Evolutionary conservation across 192 early-diverging fungal species (phyloP).

Genomic region (Coemansia sp.): DNA sequence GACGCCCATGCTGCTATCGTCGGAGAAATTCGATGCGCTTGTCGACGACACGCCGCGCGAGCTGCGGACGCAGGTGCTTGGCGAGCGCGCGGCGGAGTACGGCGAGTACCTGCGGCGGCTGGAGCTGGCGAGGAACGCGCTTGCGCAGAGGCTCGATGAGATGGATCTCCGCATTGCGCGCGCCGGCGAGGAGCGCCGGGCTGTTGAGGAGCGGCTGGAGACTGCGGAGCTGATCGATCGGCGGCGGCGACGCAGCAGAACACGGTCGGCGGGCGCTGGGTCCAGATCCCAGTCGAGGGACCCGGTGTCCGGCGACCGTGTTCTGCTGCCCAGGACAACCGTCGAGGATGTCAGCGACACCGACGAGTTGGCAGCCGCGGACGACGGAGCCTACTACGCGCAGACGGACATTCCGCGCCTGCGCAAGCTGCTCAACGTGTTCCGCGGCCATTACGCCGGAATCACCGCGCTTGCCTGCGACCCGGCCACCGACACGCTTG

Average conservation of each 20-base stretch:
- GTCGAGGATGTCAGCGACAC: slow-evolving; percentile 34
- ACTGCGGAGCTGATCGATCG: background rate
- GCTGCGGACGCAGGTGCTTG: slow-evolving; percentile 13
- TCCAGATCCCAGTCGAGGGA: background rate
- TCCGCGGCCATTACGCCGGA: slow-evolving; percentile 62
- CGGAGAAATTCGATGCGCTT: slow-evolving; percentile 30
- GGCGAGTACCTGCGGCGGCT: slow-evolving; percentile 26
- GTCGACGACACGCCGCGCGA: slow-evolving; percentile 12
- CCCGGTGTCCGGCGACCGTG: background rate
- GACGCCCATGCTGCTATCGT: slow-evolving; percentile 11
- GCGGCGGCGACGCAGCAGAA: background rate
- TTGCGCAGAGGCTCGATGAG: slow-evolving; percentile 17
- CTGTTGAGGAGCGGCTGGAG: slow-evolving; percentile 18
- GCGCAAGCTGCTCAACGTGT: slow-evolving; percentile 21
- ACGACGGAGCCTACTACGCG: slow-evolving; percentile 12
- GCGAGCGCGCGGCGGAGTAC: slow-evolving; percentile 35
- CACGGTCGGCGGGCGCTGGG: background rate
- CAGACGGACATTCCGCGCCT: slow-evolving; percentile 40
- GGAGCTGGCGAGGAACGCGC: slow-evolving; percentile 18
- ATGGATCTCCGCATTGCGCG: slow-evolving; percentile 26
- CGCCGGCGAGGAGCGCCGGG: slow-evolving; percentile 19
- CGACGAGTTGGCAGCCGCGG: slow-evolving; percentile 1
- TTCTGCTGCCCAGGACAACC: background rate
- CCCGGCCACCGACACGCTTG: slow-evolving; percentile 56
- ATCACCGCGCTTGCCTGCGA: slow-evolving; percentile 64